phyloP scores from a whole-genome alignment of 2,329 filamentous ascomycete genomes.

The Microsporum audouinii region DNA sequence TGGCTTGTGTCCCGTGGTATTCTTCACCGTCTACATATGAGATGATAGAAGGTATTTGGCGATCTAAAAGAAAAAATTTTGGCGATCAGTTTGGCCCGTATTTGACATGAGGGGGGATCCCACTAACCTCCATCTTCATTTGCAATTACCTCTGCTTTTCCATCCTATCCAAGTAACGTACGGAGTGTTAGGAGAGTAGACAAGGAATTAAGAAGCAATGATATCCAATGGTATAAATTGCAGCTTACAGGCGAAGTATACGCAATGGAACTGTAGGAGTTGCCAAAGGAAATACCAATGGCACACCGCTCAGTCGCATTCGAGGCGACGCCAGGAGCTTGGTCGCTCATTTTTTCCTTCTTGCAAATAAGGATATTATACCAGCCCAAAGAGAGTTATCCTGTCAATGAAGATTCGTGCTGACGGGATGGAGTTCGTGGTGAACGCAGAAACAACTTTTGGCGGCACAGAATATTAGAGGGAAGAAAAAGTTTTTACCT shows the following conservation, averaged over 20 bases:
- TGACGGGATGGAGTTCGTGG: not conserved
- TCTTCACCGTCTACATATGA: slow-evolving; percentile 95
- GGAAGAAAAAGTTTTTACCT: not conserved
- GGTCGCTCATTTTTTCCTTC: slow-evolving; percentile 38
- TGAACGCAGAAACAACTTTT: not conserved
- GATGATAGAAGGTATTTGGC: slow-evolving; percentile 87
- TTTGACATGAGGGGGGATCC: not conserved
- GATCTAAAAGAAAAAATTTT: slow-evolving; percentile 48
- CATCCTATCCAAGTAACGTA: slow-evolving; percentile 46
- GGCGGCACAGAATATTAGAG: not conserved
- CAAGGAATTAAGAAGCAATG: not conserved
- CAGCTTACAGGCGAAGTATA: slow-evolving; percentile 55
- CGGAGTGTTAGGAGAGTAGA: not conserved
- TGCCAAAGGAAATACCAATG: slow-evolving; percentile 96
- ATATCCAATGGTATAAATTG: not conserved
- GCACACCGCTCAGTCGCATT: slow-evolving; percentile 45
- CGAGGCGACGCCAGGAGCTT: slow-evolving; percentile 41
- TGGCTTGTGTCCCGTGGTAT: slow-evolving; percentile 92
- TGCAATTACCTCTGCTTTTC: slow-evolving; percentile 94
- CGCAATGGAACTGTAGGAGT: slow-evolving; percentile 95
- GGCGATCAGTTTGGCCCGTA: not conserved
- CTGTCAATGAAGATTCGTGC: not conserved
- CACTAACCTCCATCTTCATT: slow-evolving; percentile 88
- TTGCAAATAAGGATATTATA: slow-evolving; percentile 4
- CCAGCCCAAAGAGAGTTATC: not conserved